Conservation (phyloP, 805 yeast species). For the Metschnikowia gelsemii region DNA sequence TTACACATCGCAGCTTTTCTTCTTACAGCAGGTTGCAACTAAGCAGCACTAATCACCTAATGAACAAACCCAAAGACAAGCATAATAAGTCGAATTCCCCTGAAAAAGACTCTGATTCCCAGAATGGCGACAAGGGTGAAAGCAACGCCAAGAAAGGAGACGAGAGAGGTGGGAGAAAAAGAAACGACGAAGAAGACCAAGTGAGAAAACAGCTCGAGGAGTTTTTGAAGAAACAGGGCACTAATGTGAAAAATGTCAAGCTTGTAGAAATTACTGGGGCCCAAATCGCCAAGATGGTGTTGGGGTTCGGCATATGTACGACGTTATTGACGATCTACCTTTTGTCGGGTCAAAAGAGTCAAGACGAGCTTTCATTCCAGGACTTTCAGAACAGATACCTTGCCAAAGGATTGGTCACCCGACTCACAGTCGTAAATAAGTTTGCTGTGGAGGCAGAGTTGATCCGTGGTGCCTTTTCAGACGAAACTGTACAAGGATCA, state of each 20-base stretch:
- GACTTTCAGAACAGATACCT: conserved; percentile 80
- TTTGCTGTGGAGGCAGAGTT: conserved; percentile 69
- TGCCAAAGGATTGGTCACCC: conserved; percentile 74
- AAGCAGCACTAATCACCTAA: conserved; percentile 1
- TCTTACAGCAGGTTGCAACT: conserved; percentile 9
- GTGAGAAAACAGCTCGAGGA: conserved; percentile 36
- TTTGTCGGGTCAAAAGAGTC: conserved; percentile 16
- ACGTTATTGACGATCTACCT: conserved; percentile 16
- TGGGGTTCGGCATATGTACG: conserved; percentile 22
- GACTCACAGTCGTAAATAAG: conserved; percentile 70
- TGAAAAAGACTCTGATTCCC: conserved; percentile 16
- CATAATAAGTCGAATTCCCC: background rate
- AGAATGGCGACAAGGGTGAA: conserved; percentile 32
- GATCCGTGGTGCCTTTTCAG: conserved; percentile 44
- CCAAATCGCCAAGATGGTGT: conserved; percentile 14
- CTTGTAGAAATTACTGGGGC: conserved; percentile 24
- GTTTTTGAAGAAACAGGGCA: conserved; percentile 30
- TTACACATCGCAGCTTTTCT: conserved; percentile 8
- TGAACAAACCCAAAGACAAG: conserved; percentile 1
- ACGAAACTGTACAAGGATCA: conserved; percentile 38
- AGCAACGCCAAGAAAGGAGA: conserved; percentile 2
- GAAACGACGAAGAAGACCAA: conserved; percentile 29
- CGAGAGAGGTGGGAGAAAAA: conserved; percentile 12
- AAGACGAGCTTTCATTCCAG: conserved; percentile 57
- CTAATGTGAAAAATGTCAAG: conserved; percentile 33